Percentiles rank a stretch among this genome's conserved stretches.
phyloP scores from a whole-genome alignment of 2,329 filamentous ascomycete genomes.

The Microdochium paspali region DNA sequence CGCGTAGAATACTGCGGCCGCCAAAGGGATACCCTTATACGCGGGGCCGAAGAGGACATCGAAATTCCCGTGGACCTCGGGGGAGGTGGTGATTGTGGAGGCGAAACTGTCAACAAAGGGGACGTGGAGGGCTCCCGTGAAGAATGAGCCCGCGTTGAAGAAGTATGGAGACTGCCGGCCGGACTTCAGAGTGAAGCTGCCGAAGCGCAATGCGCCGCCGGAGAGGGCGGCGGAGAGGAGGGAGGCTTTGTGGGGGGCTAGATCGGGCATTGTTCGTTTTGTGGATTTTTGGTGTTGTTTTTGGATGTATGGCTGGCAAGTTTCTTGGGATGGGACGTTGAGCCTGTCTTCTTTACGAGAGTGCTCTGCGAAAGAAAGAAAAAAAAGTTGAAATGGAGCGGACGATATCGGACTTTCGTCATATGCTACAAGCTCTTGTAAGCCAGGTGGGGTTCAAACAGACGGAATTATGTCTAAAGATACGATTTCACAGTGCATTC shows the following conservation, averaged over 20 bases:
- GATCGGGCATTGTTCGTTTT: slow-evolving; percentile 27
- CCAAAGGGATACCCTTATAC: slow-evolving; percentile 96
- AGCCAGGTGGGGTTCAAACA: slow-evolving; percentile 6
- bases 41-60: slow-evolving; percentile 90
- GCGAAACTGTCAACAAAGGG: slow-evolving; percentile 80
- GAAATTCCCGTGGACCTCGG: slow-evolving; percentile 35
- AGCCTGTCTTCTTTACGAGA: background rate
- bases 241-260: slow-evolving; percentile 58
- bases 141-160: slow-evolving; percentile 92
- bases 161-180: slow-evolving; percentile 91
- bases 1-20: slow-evolving; percentile 65
- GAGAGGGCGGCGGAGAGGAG: slow-evolving; percentile 63
- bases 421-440: slow-evolving; percentile 4
- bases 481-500: no score
- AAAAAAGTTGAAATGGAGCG: background rate
- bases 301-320: slow-evolving; percentile 10
- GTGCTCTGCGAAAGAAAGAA: background rate
- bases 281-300: slow-evolving; percentile 2
- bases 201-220: slow-evolving; percentile 68
- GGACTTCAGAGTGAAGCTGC: slow-evolving; percentile 84
- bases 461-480: no score
- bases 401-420: background rate
- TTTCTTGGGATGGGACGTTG: background rate
- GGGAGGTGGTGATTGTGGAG: slow-evolving; percentile 40
- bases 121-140: slow-evolving; percentile 66